These are phyloP conservation scores for Dalbergia cultrata DNA, from an alignment of 306 rosid genomes.

Conservation along the genomic window DNA sequence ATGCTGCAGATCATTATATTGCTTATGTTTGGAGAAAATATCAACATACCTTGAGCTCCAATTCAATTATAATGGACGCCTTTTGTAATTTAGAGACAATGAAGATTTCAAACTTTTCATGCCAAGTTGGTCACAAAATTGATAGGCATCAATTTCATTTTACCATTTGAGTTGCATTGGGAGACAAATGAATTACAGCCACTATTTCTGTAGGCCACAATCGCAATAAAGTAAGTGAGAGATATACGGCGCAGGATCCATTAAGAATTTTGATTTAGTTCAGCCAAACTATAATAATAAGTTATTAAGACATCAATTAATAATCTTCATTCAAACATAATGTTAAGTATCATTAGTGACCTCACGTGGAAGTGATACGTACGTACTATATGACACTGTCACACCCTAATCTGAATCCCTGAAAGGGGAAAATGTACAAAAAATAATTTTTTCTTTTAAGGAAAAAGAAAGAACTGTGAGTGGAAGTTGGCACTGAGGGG, in stretches of 20 bases:
- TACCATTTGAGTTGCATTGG: neutral
- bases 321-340: neutral
- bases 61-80: conserved; percentile 35
- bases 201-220: neutral
- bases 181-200: conserved; percentile 13
- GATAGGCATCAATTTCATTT: neutral
- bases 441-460: too few species aligned
- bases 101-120: conserved; percentile 30
- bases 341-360: neutral
- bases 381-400: neutral
- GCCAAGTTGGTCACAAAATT: conserved; percentile 29
- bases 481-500: conserved; percentile 46
- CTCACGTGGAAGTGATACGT: conserved; percentile 26
- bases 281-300: neutral
- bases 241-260: neutral
- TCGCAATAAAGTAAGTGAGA: neutral
- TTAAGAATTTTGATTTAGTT: neutral
- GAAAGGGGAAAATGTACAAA: conserved; percentile 9
- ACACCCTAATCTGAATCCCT: conserved; percentile 4
- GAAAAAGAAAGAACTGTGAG: conserved; percentile 26
- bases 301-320: neutral
- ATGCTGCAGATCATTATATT: neutral
- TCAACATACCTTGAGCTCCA: neutral
- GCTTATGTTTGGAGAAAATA: conserved; percentile 5
- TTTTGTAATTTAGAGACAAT: conserved; percentile 28